Base-by-base conservation (phyloP, 148 eudicot genomes). In the Chenopodium formosanum region DNA sequence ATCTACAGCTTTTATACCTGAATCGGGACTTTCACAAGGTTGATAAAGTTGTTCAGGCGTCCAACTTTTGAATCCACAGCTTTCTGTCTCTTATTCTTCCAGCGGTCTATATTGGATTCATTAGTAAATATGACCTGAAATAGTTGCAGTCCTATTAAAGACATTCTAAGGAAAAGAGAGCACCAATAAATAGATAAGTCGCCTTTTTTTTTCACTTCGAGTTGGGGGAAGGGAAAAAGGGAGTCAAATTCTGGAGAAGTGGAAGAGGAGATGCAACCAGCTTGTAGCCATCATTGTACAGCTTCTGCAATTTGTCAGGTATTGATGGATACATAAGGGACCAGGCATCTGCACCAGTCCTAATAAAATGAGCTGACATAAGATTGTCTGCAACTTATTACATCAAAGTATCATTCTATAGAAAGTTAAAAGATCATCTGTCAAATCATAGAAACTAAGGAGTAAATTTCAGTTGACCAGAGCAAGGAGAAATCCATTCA, bases 51-150 rank as follows among this genome's bases (percentile, higher is more conserved):
- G 78, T 89, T 88, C 65, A 95, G 93, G 58, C 97, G 86, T 32
- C 97, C 98, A 80, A 95, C 77, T 89, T 95, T 95, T 10, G 97
- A 95, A 88, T 95, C 98, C 79, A 95, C 94, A 63, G 98, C 98
- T 58, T 76, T 88, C 83, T 95, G 98, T 80, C 98, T 91, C 87
- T 91, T 86, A 20, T 93, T 93, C 86, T 90, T 95, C 98, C 98
- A 95, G 82, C 97, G 97, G 64, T 93, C 93, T 70, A 95, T 95
- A 79, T 93, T 95, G 31, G 97, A 92, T 86, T 95, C 98, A 87
- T 95, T 95, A 32, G 98, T 95, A 79, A 93, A 95, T 46, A 95
- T 90, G 71, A 95, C 98, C 98, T 94, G 79, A 53, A 71, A 76
- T 31, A 58, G 53, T 80, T 1, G 25, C 79, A 58, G 22, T 77